Evolutionary conservation across 2,329 filamentous ascomycete genomes (phyloP), one percentile per base, ranked within the genome.

Genomic region (Coniochaeta prunicola): DNA sequence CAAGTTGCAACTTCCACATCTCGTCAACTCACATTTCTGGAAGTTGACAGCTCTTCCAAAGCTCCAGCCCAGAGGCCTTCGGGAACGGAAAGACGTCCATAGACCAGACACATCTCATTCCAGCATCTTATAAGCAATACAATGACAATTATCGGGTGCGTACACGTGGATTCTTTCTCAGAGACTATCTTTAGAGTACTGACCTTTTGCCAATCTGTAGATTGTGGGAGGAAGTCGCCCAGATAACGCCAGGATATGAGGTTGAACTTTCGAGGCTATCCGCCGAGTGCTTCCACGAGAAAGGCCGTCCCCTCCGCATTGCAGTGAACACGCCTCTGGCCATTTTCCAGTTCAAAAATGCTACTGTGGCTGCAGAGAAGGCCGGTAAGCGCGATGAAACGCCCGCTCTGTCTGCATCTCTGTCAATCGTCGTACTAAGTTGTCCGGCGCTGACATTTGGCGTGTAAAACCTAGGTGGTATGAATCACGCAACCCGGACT

Each of bases 231-330:
- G n/a, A 42, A 42, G 38, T 42, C n/a, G 6, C n/a, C 38, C 19
- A 42, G 38, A n/a, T 19, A 7, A 19, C 38, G 38, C 33, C 3
- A 21, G 38, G 38, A n/a, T 42, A 42, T 42, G 38, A 19, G n/a
- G 38, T 42, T 19, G n/a, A 42, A 19, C 19, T 58, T 30, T 24
- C 57, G 15, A 38, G 13, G 12, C 57, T 58, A 3, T 65, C 63
- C 28, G 64, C 65, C 26, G 62, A 67, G 30, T 61, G 64, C 42
- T 66, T 64, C 53, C 59, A 64, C 56, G 53, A 55, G 21, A 63
- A 59, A 15, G 58, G 62, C 10, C 59, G 62, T 40, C 66, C 66
- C 2, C 61, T 68, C 34, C 66, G 66, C 31, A 66, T 68, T 59
- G 66, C 65, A 4, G 53, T 68, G 36, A 65, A 67, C 42, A 65